Conservation (phyloP, 441 rosid species). For the Euphorbia corollata region DNA sequence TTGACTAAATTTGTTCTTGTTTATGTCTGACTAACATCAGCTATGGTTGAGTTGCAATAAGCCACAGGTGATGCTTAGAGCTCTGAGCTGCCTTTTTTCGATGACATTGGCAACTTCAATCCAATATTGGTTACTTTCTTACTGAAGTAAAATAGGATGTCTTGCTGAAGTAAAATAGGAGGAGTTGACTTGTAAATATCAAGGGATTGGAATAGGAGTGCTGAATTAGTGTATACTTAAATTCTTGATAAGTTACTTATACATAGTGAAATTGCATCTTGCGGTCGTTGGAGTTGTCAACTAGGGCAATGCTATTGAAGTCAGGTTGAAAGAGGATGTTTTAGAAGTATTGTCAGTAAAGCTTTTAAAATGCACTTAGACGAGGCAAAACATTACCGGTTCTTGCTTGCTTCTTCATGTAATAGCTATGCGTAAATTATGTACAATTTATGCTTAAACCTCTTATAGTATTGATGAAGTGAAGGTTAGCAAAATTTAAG, state of each 20-base stretch:
- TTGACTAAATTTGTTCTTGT: conserved; percentile 14
- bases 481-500: not conserved
- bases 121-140: not conserved
- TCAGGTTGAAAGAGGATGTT: not conserved
- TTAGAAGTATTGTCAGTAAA: not conserved
- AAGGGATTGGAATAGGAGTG: not conserved
- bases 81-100: not conserved
- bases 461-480: not conserved
- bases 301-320: not conserved
- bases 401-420: not conserved
- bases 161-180: not conserved
- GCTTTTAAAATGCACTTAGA: not conserved
- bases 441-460: conserved; percentile 4
- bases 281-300: not conserved
- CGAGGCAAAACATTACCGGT: not conserved
- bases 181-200: conserved; percentile 10
- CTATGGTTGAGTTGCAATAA: not conserved
- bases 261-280: not conserved
- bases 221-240: conserved; percentile 6
- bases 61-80: too few relatives aligned
- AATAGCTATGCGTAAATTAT: not conserved
- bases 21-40: not conserved
- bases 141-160: not conserved
- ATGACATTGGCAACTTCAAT: not conserved
- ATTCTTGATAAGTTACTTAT: conserved; percentile 11